Conservation (phyloP, 345 rosid genomes). For the Eucalyptus cloeziana region DNA sequence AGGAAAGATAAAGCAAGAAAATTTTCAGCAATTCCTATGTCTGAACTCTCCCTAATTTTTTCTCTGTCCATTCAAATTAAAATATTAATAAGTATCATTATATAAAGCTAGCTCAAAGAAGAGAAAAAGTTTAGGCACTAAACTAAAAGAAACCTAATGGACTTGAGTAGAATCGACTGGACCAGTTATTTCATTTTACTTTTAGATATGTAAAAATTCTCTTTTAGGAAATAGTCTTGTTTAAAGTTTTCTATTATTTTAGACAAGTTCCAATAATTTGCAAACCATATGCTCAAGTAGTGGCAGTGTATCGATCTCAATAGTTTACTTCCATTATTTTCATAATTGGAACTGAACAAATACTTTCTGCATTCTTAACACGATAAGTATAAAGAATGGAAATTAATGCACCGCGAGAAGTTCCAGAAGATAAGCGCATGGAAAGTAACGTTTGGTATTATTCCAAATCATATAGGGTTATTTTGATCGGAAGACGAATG, state of each 20-base stretch:
- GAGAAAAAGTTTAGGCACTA: neutral
- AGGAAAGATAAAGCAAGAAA: neutral
- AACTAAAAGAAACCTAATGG: neutral
- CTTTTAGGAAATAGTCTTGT: neutral
- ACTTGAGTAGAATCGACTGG: neutral
- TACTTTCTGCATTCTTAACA: neutral
- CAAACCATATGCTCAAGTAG: neutral
- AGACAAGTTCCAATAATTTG: neutral
- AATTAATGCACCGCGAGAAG: neutral
- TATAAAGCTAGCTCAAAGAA: neutral
- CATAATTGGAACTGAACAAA: neutral
- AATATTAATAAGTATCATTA: neutral
- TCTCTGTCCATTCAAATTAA: neutral
- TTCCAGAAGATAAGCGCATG: neutral
- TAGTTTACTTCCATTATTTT: neutral
- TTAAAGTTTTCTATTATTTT: neutral
- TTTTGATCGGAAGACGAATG: neutral
- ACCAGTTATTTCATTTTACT: neutral
- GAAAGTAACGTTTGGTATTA: neutral
- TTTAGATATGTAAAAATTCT: neutral
- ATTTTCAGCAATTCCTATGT: neutral
- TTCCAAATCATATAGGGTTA: neutral
- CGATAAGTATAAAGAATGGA: neutral
- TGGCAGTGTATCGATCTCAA: neutral
- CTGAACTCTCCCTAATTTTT: neutral